Conservation (phyloP, 75 land plant species). For the Sequoia sempervirens region DNA sequence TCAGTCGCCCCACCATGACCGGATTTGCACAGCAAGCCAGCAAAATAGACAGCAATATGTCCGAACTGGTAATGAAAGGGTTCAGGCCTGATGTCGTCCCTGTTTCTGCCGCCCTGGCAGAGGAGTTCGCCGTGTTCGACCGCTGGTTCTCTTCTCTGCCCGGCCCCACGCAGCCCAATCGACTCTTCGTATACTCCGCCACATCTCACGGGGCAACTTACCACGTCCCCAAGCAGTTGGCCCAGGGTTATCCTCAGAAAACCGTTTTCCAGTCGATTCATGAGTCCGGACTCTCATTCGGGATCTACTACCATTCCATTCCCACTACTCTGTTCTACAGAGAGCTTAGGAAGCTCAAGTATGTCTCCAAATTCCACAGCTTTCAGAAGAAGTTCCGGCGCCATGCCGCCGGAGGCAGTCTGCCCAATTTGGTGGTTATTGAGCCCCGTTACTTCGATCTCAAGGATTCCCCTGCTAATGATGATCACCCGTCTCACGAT, state of each 20-base stretch:
- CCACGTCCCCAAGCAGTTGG: conserved; percentile 42
- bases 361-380: conserved; percentile 43
- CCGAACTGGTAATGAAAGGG: conserved; percentile 67
- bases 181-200: conserved; percentile 74
- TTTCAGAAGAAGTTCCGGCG: conserved; percentile 45
- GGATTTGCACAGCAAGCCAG: conserved; percentile 78
- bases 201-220: conserved; percentile 81
- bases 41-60: conserved; percentile 23
- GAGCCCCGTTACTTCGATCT: conserved; percentile 86
- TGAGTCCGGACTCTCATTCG: conserved; percentile 62
- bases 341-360: conserved; percentile 64
- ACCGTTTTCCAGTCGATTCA: conserved; percentile 82
- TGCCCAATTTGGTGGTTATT: conserved; percentile 70
- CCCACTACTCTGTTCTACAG: conserved; percentile 71
- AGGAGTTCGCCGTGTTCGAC: conserved; percentile 74
- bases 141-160: conserved; percentile 80
- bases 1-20: conserved; percentile 52
- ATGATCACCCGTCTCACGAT: conserved; percentile 95
- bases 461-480: conserved; percentile 65
- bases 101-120: conserved; percentile 40
- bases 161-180: conserved; percentile 81
- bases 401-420: conserved; percentile 46
- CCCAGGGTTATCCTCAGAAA: conserved; percentile 73
- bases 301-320: conserved; percentile 67
- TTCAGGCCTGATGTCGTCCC: conserved; percentile 67